Base-by-base conservation (phyloP, 106 monocot genomes). In the Vanilla planifolia region DNA sequence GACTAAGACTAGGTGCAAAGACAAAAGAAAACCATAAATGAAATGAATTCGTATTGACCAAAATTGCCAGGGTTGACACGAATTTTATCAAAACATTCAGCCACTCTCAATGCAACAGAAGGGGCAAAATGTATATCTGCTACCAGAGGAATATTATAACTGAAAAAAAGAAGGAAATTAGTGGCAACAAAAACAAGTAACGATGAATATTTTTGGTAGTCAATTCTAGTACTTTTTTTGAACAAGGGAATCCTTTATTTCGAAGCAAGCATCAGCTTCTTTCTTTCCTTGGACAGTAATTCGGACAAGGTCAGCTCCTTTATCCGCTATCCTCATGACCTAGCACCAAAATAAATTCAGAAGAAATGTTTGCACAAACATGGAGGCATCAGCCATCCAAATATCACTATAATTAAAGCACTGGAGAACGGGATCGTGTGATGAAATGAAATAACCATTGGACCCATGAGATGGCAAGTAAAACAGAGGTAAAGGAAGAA, bases 301-400 rank as follows among this genome's bases (percentile, higher is more conserved):
- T 33, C 98, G 80, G 22, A 98, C 98, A 33, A 98, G 45, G 71
- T 98, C 92, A 48, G 98, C 98, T 39, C 98, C 98, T 71, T 88
- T 98, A 68, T 98, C 98, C 57, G 98, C 88, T 81, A 98, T 92
- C 75, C 92, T 88, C 88, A 98, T 98, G 24, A 98, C 98, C 98
- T 98, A 47, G 11, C 33, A 41, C 32, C 23, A 27, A 16, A 44
- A 44, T 6, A 50, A 14, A 5, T 43, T 24, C 3, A 62, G 10
- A 23, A 15, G 6, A 39, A 22, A 51, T 36, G 36, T 7, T 11
- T 25, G 25, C 8, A 63, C 46, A 17, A 17, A 30, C n/a, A 48
- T 19, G 10, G 9, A 48, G 29, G 2, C 24, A 30, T 30, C 37
- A n/a, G n/a, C n/a, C 37, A 10, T 10, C 10, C 10, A 37, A 37